Evolutionary conservation across 139 green algal species (phyloP).

Genomic region (Chlorella vulgaris): DNA sequence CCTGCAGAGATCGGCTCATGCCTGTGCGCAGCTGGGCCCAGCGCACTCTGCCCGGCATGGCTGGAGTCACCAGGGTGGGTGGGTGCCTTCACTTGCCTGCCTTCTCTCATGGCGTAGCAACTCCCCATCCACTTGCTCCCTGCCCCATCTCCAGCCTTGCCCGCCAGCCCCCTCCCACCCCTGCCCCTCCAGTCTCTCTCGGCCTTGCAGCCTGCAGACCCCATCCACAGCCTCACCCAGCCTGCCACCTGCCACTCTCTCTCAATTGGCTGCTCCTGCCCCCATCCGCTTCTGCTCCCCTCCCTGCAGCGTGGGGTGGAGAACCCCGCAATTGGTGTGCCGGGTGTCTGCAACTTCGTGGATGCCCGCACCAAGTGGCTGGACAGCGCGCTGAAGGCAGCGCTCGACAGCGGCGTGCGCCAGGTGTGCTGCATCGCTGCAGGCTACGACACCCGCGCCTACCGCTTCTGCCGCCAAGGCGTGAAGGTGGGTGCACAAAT

Average conservation of each 20-base stretch:
- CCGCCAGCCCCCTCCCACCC: too few relatives aligned
- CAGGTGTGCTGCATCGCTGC: conserved; percentile 75
- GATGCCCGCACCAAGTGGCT: background rate
- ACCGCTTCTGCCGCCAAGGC: conserved; percentile 51
- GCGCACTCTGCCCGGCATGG: background rate
- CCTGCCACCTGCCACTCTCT: too few relatives aligned
- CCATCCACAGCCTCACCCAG: too few relatives aligned
- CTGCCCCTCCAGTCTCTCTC: too few relatives aligned
- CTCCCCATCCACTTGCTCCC: background rate
- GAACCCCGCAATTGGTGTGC: conserved; percentile 37
- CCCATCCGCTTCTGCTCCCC: background rate
- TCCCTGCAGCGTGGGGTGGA: conserved; percentile 29
- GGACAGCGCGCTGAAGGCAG: background rate
- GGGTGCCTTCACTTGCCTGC: too few relatives aligned
- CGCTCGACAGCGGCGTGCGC: conserved; percentile 54
- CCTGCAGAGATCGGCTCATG: conserved; percentile 62
- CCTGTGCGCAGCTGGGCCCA: conserved; percentile 47
- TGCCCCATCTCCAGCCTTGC: background rate
- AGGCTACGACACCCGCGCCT: conserved; percentile 75
- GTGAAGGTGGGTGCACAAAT: conserved; percentile 19
- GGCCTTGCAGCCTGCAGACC: too few relatives aligned
- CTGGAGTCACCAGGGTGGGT: background rate
- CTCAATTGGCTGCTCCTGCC: too few relatives aligned
- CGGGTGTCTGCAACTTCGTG: conserved; percentile 73
- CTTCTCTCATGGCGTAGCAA: too few relatives aligned